Conservation (phyloP, 2,329 filamentous ascomycete genomes). For the Ploettnerulaceae sp. region DNA sequence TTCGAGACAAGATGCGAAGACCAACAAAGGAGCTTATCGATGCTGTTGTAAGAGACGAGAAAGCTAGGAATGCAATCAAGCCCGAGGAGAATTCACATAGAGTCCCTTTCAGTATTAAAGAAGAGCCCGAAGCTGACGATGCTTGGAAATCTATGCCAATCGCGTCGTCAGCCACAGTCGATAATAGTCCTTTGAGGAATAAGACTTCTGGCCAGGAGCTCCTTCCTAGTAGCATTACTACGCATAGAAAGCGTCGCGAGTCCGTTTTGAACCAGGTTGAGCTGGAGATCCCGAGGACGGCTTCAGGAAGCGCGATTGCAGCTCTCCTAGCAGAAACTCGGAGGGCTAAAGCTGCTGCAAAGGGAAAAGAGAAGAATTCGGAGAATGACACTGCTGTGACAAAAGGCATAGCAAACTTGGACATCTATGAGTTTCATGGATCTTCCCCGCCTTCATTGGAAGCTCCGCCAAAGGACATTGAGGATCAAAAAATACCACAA, state of each 20-base stretch:
- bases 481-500: constrained; percentile 18
- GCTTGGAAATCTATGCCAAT: constrained; percentile 30
- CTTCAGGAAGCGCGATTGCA: constrained; percentile 27
- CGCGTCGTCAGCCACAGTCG: constrained; percentile 23
- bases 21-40: constrained; percentile 72
- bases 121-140: constrained; percentile 30
- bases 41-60: constrained; percentile 63
- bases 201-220: constrained; percentile 23
- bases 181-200: constrained; percentile 31
- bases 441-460: constrained; percentile 23
- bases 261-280: constrained; percentile 29
- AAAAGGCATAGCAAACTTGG: constrained; percentile 24
- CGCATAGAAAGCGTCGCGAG: constrained; percentile 32
- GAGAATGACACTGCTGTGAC: constrained; percentile 16
- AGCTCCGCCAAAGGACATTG: constrained; percentile 4
- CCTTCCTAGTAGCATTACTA: constrained; percentile 29
- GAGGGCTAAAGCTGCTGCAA: constrained; percentile 27
- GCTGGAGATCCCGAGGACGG: constrained; percentile 15
- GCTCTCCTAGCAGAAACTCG: constrained; percentile 31
- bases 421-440: constrained; percentile 31
- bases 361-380: constrained; percentile 24
- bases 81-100: constrained; percentile 22
- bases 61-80: constrained; percentile 34
- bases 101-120: constrained; percentile 24
- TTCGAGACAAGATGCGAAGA: constrained; percentile 78